Evolutionary conservation across 768 basidiomycete genomes (phyloP).

Genomic region (Lanmaoa pseudosensibilis): DNA sequence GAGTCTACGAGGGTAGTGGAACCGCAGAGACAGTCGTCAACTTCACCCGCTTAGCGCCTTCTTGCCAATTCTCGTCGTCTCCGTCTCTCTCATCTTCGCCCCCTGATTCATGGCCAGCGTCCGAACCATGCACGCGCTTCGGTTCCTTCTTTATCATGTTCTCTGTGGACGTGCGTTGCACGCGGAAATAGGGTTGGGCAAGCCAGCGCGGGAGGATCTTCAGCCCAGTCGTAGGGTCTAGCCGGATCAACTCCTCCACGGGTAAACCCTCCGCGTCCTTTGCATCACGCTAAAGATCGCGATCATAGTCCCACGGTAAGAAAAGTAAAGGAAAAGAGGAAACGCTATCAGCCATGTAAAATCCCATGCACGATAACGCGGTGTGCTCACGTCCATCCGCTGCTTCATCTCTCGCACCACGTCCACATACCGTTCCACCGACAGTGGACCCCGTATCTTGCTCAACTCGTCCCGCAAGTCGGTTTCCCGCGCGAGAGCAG

Average conservation of each 20-base stretch:
- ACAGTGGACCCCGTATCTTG: slow-evolving; percentile 35
- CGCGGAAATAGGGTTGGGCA: slow-evolving; percentile 65
- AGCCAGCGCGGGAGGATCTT: slow-evolving; percentile 65
- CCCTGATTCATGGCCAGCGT: background rate
- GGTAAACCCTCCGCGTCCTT: slow-evolving; percentile 31
- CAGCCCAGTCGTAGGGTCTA: slow-evolving; percentile 50
- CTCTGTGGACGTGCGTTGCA: background rate
- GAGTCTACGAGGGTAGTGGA: background rate
- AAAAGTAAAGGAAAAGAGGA: background rate
- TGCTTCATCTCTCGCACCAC: slow-evolving; percentile 59
- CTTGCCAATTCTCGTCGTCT: background rate
- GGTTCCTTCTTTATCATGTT: background rate
- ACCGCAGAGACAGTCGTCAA: background rate
- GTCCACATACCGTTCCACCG: slow-evolving; percentile 42
- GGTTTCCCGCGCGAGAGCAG: slow-evolving; percentile 60
- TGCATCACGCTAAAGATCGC: slow-evolving; percentile 46
- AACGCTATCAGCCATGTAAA: background rate
- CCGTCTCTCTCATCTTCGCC: background rate
- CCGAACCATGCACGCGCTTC: slow-evolving; percentile 6
- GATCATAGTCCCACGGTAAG: background rate
- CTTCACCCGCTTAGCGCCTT: slow-evolving; percentile 12
- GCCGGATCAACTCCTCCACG: slow-evolving; percentile 38
- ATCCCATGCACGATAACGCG: background rate
- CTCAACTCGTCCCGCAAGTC: slow-evolving; percentile 79
- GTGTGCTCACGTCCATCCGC: slow-evolving; percentile 51